phyloP scores from a whole-genome alignment of 805 yeast genomes.

The Dipodascus albidus region DNA sequence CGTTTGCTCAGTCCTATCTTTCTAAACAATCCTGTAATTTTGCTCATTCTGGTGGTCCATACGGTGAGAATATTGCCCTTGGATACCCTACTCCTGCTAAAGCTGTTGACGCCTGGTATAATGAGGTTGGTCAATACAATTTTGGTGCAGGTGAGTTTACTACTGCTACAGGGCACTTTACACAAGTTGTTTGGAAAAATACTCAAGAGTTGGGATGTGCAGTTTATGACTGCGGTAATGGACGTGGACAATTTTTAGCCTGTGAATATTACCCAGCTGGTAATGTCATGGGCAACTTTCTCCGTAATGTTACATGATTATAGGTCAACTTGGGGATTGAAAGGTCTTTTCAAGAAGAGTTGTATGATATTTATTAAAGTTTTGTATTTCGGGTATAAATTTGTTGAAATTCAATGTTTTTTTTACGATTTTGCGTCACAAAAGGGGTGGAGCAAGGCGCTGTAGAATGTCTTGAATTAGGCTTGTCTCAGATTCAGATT shows the following conservation, averaged over 20 bases:
- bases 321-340: neutral
- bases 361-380: too few relatives aligned
- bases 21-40: conserved; percentile 37
- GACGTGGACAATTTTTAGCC: conserved; percentile 46
- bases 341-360: too few relatives aligned
- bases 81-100: conserved; percentile 41
- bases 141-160: conserved; percentile 32
- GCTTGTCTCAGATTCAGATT: too few relatives aligned
- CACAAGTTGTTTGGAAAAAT: conserved; percentile 66
- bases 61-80: conserved; percentile 75
- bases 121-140: conserved; percentile 44
- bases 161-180: conserved; percentile 61
- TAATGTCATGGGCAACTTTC: conserved; percentile 31
- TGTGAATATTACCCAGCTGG: conserved; percentile 74
- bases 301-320: conserved; percentile 11
- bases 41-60: conserved; percentile 52
- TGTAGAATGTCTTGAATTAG: too few relatives aligned
- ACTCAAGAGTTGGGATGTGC: conserved; percentile 64
- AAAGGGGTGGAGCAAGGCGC: too few relatives aligned
- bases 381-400: too few relatives aligned
- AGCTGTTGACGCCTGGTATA: conserved; percentile 62
- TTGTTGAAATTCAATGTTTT: too few relatives aligned
- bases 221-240: conserved; percentile 42
- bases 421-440: too few relatives aligned
- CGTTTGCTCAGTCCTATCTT: conserved; percentile 46